Percentiles rank a stretch among this genome's conserved stretches.
Conservation (phyloP, 306 rosid genomes). For the Vachellia collinsii region DNA sequence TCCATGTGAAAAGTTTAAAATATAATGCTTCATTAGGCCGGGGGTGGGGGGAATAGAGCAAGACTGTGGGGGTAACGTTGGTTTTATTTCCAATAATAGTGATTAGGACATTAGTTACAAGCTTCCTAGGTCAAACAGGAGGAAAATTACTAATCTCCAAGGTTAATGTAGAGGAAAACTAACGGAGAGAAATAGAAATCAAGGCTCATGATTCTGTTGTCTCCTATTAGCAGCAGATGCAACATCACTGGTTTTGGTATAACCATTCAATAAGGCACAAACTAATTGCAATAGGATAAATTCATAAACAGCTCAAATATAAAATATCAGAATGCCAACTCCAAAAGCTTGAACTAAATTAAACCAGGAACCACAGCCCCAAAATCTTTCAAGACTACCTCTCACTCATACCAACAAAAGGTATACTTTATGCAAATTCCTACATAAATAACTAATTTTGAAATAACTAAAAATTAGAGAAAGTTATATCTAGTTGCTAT, state of each 20-base stretch:
- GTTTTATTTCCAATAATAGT: background rate
- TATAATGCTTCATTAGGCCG: background rate
- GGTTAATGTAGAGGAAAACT: background rate
- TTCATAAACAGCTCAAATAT: background rate
- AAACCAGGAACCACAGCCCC: background rate
- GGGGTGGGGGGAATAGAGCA: slow-evolving; percentile 27
- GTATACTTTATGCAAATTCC: background rate
- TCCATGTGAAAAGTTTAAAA: slow-evolving; percentile 15
- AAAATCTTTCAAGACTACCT: background rate
- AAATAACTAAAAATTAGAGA: slow-evolving; percentile 22
- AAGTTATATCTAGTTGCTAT: slow-evolving; percentile 13
- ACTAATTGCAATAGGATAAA: slow-evolving; percentile 17
- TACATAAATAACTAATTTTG: slow-evolving; percentile 22
- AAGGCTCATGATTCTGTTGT: no score
- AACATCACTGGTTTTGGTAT: background rate
- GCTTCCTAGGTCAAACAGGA: background rate
- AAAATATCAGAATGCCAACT: no score
- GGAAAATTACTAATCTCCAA: background rate
- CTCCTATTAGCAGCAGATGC: no score
- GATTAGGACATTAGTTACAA: background rate
- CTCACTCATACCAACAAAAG: background rate
- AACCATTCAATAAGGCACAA: slow-evolving; percentile 1
- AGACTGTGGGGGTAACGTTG: background rate
- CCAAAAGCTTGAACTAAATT: background rate
- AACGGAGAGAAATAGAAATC: background rate